Evolutionary conservation across 306 rosid species (phyloP).

Genomic region (Astragalus glycyphyllos): DNA sequence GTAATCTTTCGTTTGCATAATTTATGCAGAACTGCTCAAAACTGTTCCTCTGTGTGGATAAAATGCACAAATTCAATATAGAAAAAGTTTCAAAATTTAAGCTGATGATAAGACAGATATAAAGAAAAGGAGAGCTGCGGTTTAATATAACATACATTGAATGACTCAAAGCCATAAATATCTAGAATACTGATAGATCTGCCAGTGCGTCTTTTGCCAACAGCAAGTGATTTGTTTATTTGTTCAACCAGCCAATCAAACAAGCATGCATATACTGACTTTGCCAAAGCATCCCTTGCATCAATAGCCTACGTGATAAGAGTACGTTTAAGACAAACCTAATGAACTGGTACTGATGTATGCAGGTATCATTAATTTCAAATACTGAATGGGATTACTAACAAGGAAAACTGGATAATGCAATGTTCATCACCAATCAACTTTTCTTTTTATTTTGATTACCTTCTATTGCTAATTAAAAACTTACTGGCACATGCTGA

Average conservation of each 20-base stretch:
- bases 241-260: conserved; percentile 98
- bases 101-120: conserved; percentile 1
- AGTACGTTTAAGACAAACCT: conserved; percentile 14
- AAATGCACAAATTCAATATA: conserved; percentile 28
- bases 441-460: conserved; percentile 16
- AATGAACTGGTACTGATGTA: background rate
- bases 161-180: conserved; percentile 98
- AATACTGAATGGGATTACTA: conserved; percentile 3
- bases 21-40: conserved; percentile 99
- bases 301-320: conserved; percentile 72
- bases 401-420: conserved; percentile 15
- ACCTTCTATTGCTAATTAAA: conserved; percentile 12
- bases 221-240: conserved; percentile 96
- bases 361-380: conserved; percentile 25
- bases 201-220: conserved; percentile 95
- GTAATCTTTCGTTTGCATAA: conserved; percentile 97
- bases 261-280: conserved; percentile 88
- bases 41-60: conserved; percentile 79
- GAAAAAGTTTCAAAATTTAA: conserved; percentile 38
- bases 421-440: conserved; percentile 18
- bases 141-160: conserved; percentile 71
- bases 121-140: conserved; percentile 14
- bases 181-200: conserved; percentile 99
- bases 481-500: conserved; percentile 12
- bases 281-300: conserved; percentile 98